Base-by-base conservation (phyloP, 192 early-diverging fungal species). In the Pilaira anomala region DNA sequence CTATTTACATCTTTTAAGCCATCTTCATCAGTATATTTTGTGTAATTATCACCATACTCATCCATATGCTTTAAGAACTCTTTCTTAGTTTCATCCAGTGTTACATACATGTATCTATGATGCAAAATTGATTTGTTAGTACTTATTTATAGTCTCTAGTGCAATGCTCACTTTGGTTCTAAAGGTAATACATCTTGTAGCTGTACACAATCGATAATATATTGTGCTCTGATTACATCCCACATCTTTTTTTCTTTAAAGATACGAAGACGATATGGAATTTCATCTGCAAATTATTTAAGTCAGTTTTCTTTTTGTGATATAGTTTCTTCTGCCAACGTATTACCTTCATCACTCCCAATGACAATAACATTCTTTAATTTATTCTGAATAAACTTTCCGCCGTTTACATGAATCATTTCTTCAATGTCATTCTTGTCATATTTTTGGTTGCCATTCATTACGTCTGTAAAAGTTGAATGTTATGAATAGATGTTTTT, bases 41-140 rank as follows among this genome's bases (percentile, higher is more conserved):
- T 80, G 63, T 82, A 93, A 21, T 79, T 83, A 62, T 93, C 91
- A 5, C 88, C 82, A 51, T 59, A 93, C 48, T 76, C 48, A 71
- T 93, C 91, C 59, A 87, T 85, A 28, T 66, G 80, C 48, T 67
- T 59, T 19, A 75, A 52, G 30, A 92, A 82, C 24, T 75, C 56
- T 0, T 67, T 64, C 33, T 72, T 63, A 0, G 89, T 91, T 4
- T 67, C 39, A 7, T 66, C 29, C 1, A 85, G 81, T 11, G 84
- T 73, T 59, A 76, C 83, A 1, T 91, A 13, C 77, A 88, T 83
- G 65, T 87, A 87, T 50, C 84, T 86, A 53, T 12, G 4, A 61
- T 18, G 3, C 13, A 54, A 21, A 30, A 60, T n/a, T n/a, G n/a
- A n/a, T n/a, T n/a, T 50, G 49, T 41, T 5, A 53, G 22, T 12